A percentile compares a stretch with the other conserved stretches of the same genome.
phyloP scores from a whole-genome alignment of 495 filamentous ascomycete species.

The Podospora australis region DNA sequence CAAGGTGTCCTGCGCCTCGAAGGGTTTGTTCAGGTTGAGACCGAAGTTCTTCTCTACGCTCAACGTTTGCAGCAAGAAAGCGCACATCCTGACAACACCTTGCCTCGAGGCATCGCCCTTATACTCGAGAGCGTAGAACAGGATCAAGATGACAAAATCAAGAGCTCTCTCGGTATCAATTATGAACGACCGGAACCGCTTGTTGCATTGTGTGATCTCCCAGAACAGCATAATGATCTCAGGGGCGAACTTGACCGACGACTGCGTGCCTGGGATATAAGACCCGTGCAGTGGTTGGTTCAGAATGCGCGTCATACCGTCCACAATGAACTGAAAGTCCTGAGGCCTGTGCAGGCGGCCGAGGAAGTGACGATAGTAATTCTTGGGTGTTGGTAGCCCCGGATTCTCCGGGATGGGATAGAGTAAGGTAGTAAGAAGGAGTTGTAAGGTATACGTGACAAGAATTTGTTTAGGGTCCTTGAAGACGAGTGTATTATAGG shows the following conservation, averaged over 20 bases:
- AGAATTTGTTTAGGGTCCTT: conserved; percentile 89
- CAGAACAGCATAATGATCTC: conserved; percentile 98
- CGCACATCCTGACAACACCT: conserved; percentile 90
- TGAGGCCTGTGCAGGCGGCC: conserved; percentile 87
- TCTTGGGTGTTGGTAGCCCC: conserved; percentile 58
- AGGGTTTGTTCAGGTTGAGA: conserved; percentile 78
- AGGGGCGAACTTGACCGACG: conserved; percentile 77
- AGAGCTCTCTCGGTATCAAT: conserved; percentile 91
- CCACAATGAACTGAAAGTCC: conserved; percentile 95
- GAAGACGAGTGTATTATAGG: conserved; percentile 89
- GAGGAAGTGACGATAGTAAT: conserved; percentile 87
- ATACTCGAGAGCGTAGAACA: conserved; percentile 90
- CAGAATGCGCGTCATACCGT: conserved; percentile 89
- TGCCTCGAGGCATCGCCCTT: conserved; percentile 81
- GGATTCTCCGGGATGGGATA: conserved; percentile 85
- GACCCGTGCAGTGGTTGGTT: conserved; percentile 90
- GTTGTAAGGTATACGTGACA: conserved; percentile 84
- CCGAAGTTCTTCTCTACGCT: conserved; percentile 92
- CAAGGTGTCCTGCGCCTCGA: conserved; percentile 83
- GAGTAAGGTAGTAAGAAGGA: conserved; percentile 79
- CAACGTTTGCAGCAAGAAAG: conserved; percentile 91
- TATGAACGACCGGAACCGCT: conserved; percentile 92
- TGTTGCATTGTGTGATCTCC: conserved; percentile 97
- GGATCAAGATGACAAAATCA: conserved; percentile 83
- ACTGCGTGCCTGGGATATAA: conserved; percentile 83